A percentile compares a stretch with the other conserved stretches of the same genome.
Evolutionary conservation across 768 basidiomycete genomes (phyloP).

Genomic region (Mycena rebaudengoi): DNA sequence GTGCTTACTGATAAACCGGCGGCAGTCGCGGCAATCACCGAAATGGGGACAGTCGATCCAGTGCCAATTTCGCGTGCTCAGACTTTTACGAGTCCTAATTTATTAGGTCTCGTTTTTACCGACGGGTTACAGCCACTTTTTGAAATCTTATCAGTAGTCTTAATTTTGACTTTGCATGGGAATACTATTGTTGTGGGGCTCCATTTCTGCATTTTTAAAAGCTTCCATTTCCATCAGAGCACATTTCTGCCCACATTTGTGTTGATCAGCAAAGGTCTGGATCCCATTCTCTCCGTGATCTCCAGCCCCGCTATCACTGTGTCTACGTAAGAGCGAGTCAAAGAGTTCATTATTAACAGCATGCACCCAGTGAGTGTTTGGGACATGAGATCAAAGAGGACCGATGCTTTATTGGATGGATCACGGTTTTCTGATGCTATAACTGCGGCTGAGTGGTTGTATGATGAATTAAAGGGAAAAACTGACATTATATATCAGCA

Average conservation of each 20-base stretch:
- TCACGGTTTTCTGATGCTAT: not conserved
- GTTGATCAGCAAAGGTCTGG: not conserved
- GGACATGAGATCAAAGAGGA: slow-evolving; percentile 5
- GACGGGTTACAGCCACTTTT: no score
- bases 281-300: not conserved
- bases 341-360: not conserved
- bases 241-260: not conserved
- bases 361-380: not conserved
- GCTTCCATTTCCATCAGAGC: not conserved
- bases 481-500: not conserved
- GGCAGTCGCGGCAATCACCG: no score
- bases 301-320: not conserved
- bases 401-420: not conserved
- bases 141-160: not conserved
- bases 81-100: no score
- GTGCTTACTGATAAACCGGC: no score
- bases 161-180: not conserved
- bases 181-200: no score
- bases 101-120: no score
- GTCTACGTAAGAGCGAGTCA: not conserved
- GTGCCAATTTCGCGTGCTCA: no score
- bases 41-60: no score
- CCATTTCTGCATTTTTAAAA: not conserved
- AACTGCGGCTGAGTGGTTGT: not conserved
- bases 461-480: no score